Evolutionary conservation across 2,329 filamentous ascomycete genomes (phyloP).

Genomic region (Diplodia seriata): DNA sequence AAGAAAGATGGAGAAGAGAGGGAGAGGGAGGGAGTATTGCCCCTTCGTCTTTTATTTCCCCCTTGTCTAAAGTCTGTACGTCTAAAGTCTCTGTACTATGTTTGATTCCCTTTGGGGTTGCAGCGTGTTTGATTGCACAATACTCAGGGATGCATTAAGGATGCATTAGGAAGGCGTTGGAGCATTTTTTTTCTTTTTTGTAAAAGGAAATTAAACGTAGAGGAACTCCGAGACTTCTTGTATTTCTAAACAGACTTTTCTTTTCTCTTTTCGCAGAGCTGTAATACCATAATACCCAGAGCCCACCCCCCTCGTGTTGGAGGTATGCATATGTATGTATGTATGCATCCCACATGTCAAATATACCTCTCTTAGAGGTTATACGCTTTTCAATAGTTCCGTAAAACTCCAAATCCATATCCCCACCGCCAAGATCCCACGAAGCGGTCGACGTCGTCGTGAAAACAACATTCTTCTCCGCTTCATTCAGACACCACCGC

Average conservation of each 20-base stretch:
- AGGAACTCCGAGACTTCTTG: background rate
- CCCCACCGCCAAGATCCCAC: background rate
- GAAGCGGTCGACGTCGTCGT: background rate
- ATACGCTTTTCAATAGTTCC: background rate
- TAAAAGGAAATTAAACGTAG: background rate
- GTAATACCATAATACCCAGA: conserved; percentile 13
- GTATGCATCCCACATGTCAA: background rate
- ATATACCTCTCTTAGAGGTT: background rate
- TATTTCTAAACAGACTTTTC: background rate
- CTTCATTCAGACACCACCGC: background rate
- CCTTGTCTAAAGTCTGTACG: no score
- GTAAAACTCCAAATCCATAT: background rate
- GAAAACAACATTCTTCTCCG: background rate
- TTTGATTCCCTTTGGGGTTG: no score
- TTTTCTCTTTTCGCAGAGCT: background rate
- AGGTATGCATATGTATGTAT: background rate
- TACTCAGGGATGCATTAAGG: no score
- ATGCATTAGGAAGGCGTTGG: background rate
- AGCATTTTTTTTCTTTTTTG: no score
- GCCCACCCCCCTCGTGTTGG: background rate
- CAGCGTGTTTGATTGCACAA: no score
- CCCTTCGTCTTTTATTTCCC: no score
- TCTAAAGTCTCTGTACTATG: no score
- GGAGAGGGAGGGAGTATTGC: no score
- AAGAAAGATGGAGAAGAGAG: no score